Conservation (phyloP, 176 grass and related monocot genomes). For the Zoysia pacifica region DNA sequence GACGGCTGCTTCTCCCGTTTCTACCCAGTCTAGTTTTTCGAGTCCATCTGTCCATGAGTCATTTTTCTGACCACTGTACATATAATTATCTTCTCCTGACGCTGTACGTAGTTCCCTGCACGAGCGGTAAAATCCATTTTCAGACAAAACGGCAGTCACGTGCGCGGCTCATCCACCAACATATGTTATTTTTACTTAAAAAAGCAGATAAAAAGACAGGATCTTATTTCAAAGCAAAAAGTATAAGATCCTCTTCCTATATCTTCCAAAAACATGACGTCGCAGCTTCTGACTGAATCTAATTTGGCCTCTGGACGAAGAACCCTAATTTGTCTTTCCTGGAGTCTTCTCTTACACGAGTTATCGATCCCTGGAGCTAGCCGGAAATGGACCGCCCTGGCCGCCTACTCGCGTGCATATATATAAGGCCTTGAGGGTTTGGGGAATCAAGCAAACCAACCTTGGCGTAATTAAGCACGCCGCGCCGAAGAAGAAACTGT, state of each 20-base stretch:
- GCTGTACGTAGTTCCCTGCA: no score
- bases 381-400: background rate
- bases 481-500: background rate
- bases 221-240: background rate
- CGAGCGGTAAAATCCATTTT: background rate
- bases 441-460: background rate
- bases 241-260: no score
- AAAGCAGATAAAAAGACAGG: background rate
- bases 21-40: background rate
- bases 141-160: background rate
- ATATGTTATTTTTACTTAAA: background rate
- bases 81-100: background rate
- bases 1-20: background rate
- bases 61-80: background rate
- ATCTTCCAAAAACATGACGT: background rate
- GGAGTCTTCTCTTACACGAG: background rate
- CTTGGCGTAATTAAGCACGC: background rate
- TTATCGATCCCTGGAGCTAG: background rate
- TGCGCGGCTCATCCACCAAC: background rate
- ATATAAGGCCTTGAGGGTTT: background rate
- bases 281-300: background rate
- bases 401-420: background rate
- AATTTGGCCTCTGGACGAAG: background rate
- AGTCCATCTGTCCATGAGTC: background rate
- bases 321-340: background rate